Percentiles rank a stretch among this genome's conserved stretches.
phyloP scores from a whole-genome alignment of 140 eudicot genomes.

The Erigeron philadelphicus region DNA sequence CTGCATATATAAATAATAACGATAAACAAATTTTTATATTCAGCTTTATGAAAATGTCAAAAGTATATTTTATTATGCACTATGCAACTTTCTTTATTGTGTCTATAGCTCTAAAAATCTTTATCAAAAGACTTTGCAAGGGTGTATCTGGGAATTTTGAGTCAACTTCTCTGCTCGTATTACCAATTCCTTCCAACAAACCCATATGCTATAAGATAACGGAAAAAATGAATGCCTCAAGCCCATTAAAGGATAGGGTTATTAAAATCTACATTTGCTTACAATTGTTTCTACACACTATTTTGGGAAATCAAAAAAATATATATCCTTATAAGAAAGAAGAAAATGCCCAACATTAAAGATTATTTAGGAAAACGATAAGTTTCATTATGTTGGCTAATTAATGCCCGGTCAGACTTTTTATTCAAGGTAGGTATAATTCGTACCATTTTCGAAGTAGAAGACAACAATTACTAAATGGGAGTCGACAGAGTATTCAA shows the following conservation, averaged over 20 bases:
- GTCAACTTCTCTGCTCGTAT: no score
- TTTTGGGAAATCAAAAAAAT: not conserved
- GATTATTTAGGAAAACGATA: not conserved
- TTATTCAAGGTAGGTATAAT: not conserved
- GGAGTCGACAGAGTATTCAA: not conserved
- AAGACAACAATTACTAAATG: not conserved
- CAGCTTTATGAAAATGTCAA: not conserved
- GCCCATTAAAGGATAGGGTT: not conserved
- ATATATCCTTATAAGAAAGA: not conserved
- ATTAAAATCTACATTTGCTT: not conserved
- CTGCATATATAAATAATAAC: constrained; percentile 27
- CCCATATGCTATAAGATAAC: no score
- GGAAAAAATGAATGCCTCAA: not conserved
- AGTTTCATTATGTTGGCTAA: not conserved
- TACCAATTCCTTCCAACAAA: no score
- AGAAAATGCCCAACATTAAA: not conserved
- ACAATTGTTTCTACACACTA: not conserved
- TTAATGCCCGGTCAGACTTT: not conserved
- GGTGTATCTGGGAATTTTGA: no score
- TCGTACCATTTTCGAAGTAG: not conserved
- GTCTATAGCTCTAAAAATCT: no score
- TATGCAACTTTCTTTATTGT: no score
- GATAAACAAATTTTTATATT: not conserved
- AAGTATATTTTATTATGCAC: not conserved
- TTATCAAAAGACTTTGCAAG: no score